A percentile compares a stretch with the other conserved stretches of the same genome.
Evolutionary conservation across 805 yeast species (phyloP).

Genomic region (Candida chauliodis): DNA sequence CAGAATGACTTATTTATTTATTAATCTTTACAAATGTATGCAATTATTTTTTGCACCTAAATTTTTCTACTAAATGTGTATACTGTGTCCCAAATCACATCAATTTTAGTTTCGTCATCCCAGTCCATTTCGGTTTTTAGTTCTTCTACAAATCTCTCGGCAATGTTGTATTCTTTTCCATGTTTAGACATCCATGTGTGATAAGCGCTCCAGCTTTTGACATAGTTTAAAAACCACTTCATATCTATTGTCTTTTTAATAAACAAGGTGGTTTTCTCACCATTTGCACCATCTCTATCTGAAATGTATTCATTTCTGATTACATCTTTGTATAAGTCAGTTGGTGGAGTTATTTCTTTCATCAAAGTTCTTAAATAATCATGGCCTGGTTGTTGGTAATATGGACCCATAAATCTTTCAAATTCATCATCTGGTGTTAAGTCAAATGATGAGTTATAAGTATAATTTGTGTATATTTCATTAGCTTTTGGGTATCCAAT

Average conservation of each 20-base stretch:
- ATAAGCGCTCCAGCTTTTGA: constrained; percentile 37
- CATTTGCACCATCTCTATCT: constrained; percentile 6
- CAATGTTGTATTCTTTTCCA: constrained; percentile 40
- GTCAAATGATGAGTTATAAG: constrained; percentile 33
- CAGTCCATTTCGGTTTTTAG: constrained; percentile 44
- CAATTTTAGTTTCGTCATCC: constrained; percentile 38
- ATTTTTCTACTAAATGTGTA: constrained; percentile 44
- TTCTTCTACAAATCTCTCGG: constrained; percentile 44
- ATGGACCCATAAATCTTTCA: constrained; percentile 48
- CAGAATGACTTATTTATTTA: background rate
- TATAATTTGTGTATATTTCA: constrained; percentile 47
- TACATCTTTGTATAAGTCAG: constrained; percentile 20
- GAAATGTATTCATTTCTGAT: constrained; percentile 25
- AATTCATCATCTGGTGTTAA: constrained; percentile 14
- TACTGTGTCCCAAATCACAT: constrained; percentile 55
- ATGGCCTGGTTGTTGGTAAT: constrained; percentile 48
- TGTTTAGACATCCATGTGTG: constrained; percentile 34
- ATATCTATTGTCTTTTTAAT: constrained; percentile 14
- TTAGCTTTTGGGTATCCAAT: constrained; percentile 52
- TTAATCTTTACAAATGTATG: constrained; percentile 4
- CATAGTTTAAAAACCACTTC: constrained; percentile 22
- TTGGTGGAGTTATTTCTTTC: constrained; percentile 35
- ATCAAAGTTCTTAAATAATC: constrained; percentile 31
- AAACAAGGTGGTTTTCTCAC: constrained; percentile 8
- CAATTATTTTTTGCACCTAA: no score